Conservation (phyloP, 345 rosid species). For the Arabidopsis suecica region DNA sequence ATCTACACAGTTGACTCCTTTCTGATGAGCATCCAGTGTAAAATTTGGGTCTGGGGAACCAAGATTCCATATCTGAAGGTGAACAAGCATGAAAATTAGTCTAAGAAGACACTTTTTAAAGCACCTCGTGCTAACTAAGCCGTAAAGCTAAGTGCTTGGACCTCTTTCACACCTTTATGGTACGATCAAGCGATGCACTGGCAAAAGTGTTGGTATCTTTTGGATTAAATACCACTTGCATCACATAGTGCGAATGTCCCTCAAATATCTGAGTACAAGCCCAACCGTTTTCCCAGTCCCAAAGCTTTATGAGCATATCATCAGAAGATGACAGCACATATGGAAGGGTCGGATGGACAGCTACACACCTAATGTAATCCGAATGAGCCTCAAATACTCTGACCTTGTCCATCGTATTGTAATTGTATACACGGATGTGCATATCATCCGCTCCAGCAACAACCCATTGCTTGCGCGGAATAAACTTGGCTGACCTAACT, state of each 20-base stretch:
- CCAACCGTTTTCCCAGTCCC: slow-evolving; percentile 99
- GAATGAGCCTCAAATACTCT: slow-evolving; percentile 97
- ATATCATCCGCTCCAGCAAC: slow-evolving; percentile 96
- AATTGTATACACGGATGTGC: slow-evolving; percentile 87
- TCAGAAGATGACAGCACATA: slow-evolving; percentile 92
- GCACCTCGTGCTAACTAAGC: slow-evolving; percentile 7
- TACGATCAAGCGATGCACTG: slow-evolving; percentile 96
- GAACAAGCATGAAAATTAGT: slow-evolving; percentile 30
- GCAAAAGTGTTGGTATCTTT: slow-evolving; percentile 94
- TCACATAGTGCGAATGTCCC: slow-evolving; percentile 99
- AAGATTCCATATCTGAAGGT: slow-evolving; percentile 83
- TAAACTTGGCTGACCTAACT: slow-evolving; percentile 96
- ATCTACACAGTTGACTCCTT: slow-evolving; percentile 91
- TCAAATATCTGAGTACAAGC: slow-evolving; percentile 86
- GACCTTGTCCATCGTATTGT: slow-evolving; percentile 87
- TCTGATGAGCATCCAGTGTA: slow-evolving; percentile 88
- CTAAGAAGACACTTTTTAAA: slow-evolving; percentile 14
- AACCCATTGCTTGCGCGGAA: slow-evolving; percentile 88
- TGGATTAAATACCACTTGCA: slow-evolving; percentile 94
- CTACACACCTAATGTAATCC: slow-evolving; percentile 91
- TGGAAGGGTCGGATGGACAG: slow-evolving; percentile 93
- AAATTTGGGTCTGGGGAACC: slow-evolving; percentile 97
- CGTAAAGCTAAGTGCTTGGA: slow-evolving; percentile 13
- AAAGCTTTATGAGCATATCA: slow-evolving; percentile 97
- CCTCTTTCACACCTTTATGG: slow-evolving; percentile 64